These are phyloP conservation scores for Flaveria linearis DNA, from an alignment of 129 eudicot species.

Conservation along the genomic window DNA sequence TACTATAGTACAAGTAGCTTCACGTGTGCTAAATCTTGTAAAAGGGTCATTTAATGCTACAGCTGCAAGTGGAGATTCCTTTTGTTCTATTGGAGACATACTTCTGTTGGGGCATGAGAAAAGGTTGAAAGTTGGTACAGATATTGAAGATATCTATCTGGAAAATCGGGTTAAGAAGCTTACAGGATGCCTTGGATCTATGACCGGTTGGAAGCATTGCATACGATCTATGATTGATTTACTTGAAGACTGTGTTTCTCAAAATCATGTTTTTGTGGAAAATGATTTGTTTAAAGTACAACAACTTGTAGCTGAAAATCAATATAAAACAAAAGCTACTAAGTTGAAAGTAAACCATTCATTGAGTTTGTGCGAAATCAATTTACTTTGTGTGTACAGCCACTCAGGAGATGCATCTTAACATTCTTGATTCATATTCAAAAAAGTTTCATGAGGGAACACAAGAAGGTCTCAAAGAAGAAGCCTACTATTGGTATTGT, in stretches of 20 bases:
- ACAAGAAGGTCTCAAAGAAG: slow-evolving; percentile 20
- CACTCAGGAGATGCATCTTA: slow-evolving; percentile 48
- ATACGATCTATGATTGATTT: slow-evolving; percentile 50
- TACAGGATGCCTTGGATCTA: slow-evolving; percentile 44
- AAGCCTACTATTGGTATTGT: slow-evolving; percentile 59
- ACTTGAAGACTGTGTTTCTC: slow-evolving; percentile 53
- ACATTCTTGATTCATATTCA: slow-evolving; percentile 59
- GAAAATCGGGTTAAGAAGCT: slow-evolving; percentile 57
- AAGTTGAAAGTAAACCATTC: slow-evolving; percentile 35
- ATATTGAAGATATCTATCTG: slow-evolving; percentile 48
- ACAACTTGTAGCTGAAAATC: neutral
- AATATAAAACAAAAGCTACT: slow-evolving; percentile 12
- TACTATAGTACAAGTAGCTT: slow-evolving; percentile 54
- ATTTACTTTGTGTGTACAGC: slow-evolving; percentile 28
- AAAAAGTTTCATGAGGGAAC: slow-evolving; percentile 38
- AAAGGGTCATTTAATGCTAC: slow-evolving; percentile 19
- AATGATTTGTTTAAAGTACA: slow-evolving; percentile 26
- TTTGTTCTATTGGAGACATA: slow-evolving; percentile 48
- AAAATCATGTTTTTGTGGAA: slow-evolving; percentile 36
- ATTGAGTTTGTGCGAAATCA: slow-evolving; percentile 48
- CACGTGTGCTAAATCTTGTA: slow-evolving; percentile 41
- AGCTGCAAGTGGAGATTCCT: slow-evolving; percentile 19
- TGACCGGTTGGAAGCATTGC: slow-evolving; percentile 60
- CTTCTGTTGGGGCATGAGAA: slow-evolving; percentile 61
- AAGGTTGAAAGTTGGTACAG: slow-evolving; percentile 44